Percentiles rank a stretch among this genome's conserved stretches.
These are phyloP conservation scores for Saprolegnia parasitica DNA, from an alignment of 352 stramenopile genomes.

Conservation along the genomic window DNA sequence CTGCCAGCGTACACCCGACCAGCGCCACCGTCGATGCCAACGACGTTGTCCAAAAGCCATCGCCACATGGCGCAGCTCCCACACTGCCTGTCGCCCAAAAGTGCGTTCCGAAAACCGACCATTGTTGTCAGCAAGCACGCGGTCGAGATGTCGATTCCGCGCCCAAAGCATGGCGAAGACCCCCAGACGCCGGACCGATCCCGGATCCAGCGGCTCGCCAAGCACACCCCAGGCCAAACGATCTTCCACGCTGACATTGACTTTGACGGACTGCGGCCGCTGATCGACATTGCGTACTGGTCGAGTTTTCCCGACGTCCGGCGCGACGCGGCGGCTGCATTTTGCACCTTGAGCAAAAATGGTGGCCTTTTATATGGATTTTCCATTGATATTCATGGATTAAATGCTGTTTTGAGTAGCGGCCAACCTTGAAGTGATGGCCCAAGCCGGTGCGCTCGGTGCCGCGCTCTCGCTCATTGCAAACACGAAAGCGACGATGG, in stretches of 20 bases:
- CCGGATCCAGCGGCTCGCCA: neutral
- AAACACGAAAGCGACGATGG: slow-evolving; percentile 43
- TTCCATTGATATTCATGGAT: neutral
- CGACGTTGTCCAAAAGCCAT: neutral
- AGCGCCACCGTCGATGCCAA: neutral
- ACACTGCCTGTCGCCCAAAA: neutral
- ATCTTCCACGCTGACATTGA: slow-evolving; percentile 49
- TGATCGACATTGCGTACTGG: slow-evolving; percentile 87
- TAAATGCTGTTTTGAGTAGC: slow-evolving; percentile 25
- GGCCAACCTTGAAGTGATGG: slow-evolving; percentile 65
- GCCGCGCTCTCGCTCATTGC: slow-evolving; percentile 71
- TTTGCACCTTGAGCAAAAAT: slow-evolving; percentile 71
- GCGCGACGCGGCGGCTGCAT: slow-evolving; percentile 63
- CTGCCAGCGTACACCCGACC: neutral
- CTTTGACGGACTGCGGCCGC: slow-evolving; percentile 54
- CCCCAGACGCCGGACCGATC: neutral
- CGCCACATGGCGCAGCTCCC: neutral
- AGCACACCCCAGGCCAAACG: neutral
- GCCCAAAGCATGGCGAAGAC: neutral
- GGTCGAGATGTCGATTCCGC: neutral
- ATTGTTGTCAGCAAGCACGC: neutral
- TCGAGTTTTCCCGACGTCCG: slow-evolving; percentile 76
- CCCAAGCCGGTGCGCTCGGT: slow-evolving; percentile 60
- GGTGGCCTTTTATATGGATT: slow-evolving; percentile 32
- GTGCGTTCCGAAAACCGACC: neutral